Evolutionary conservation across 2,329 filamentous ascomycete genomes (phyloP).

Genomic region (Fusarium sulawesiense): DNA sequence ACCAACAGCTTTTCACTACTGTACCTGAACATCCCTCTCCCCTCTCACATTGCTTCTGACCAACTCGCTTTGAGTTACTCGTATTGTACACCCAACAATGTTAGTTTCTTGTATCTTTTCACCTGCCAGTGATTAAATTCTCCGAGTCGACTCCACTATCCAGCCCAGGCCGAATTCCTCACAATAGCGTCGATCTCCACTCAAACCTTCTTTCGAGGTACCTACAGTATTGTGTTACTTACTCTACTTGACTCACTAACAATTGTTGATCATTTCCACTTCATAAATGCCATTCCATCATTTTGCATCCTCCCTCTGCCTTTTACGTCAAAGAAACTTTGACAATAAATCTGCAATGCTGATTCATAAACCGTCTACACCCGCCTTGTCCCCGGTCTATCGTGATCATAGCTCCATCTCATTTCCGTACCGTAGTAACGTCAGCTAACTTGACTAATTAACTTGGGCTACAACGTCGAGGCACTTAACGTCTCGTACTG

Average conservation of each 20-base stretch:
- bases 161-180: neutral
- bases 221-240: neutral
- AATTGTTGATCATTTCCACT: constrained; percentile 13
- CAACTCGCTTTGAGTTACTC: neutral
- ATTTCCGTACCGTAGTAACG: neutral
- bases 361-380: neutral
- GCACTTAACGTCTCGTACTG: constrained; percentile 1
- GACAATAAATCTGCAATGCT: neutral
- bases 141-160: constrained; percentile 27
- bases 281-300: constrained; percentile 11
- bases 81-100: neutral
- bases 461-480: neutral
- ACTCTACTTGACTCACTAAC: neutral
- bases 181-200: constrained; percentile 33
- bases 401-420: neutral
- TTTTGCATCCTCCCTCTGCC: neutral
- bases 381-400: constrained; percentile 4
- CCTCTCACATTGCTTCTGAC: neutral
- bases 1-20: neutral
- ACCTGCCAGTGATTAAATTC: constrained; percentile 1
- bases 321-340: neutral
- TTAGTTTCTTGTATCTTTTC: neutral
- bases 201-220: neutral
- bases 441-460: neutral
- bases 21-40: neutral